These are phyloP conservation scores for Hysterangium stoloniferum DNA, from an alignment of 768 basidiomycete genomes.

Conservation along the genomic window DNA sequence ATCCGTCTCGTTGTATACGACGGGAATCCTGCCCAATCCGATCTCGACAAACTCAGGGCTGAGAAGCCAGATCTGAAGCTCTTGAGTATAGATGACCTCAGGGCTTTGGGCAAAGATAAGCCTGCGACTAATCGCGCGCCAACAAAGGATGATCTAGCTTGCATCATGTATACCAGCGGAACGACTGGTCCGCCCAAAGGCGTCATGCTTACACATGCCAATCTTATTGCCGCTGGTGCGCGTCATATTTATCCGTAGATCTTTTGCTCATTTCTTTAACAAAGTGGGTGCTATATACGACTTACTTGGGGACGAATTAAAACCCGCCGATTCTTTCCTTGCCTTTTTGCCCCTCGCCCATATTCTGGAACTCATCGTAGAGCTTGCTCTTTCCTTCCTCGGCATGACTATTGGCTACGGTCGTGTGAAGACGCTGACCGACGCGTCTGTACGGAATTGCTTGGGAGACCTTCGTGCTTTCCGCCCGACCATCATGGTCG, in stretches of 20 bases:
- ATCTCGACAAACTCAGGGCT: slow-evolving; percentile 52
- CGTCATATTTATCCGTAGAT: background rate
- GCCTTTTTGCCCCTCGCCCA: slow-evolving; percentile 94
- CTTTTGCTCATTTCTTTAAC: background rate
- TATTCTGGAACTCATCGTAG: slow-evolving; percentile 93
- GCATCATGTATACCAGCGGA: slow-evolving; percentile 84
- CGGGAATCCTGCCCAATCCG: slow-evolving; percentile 45
- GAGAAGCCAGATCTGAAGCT: slow-evolving; percentile 54
- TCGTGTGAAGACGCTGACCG: slow-evolving; percentile 92
- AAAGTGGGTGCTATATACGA: slow-evolving; percentile 66
- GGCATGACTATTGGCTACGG: slow-evolving; percentile 86
- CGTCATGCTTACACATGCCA: slow-evolving; percentile 80
- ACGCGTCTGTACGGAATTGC: slow-evolving; percentile 82
- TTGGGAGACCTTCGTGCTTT: slow-evolving; percentile 82
- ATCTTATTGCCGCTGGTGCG: slow-evolving; percentile 65
- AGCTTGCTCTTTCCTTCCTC: slow-evolving; percentile 63
- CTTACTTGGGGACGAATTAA: slow-evolving; percentile 61
- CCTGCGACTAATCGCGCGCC: slow-evolving; percentile 44
- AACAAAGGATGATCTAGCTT: slow-evolving; percentile 42
- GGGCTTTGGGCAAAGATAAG: slow-evolving; percentile 52
- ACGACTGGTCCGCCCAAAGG: slow-evolving; percentile 94
- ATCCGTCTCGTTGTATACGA: slow-evolving; percentile 84
- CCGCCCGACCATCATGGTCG: slow-evolving; percentile 84
- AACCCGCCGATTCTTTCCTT: slow-evolving; percentile 59
- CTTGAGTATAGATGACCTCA: slow-evolving; percentile 61